Evolutionary conservation across 768 basidiomycete genomes (phyloP).

Genomic region (Lentinula raphanica): DNA sequence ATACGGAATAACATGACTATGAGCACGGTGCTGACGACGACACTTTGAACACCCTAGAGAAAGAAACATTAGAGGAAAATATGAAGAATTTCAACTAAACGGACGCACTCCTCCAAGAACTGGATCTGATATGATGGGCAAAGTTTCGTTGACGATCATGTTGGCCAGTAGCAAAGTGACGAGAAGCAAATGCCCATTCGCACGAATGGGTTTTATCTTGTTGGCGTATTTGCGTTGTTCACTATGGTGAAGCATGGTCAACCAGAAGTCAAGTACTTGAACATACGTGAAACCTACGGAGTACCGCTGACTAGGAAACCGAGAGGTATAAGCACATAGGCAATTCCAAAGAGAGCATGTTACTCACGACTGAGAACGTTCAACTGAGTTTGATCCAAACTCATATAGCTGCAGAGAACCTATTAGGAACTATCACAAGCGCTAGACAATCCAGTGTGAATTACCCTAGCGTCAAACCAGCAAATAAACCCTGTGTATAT

Average conservation of each 20-base stretch:
- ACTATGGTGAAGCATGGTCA: constrained; percentile 32
- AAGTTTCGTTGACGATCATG: constrained; percentile 82
- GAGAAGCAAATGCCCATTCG: constrained; percentile 77
- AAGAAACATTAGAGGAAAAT: not conserved
- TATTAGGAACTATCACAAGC: not conserved
- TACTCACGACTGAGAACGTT: constrained; percentile 59
- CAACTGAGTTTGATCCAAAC: constrained; percentile 88
- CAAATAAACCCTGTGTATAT: constrained; percentile 58
- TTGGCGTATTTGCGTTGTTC: constrained; percentile 76
- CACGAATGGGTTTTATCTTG: constrained; percentile 82
- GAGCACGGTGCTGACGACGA: constrained; percentile 76
- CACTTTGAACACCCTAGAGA: constrained; percentile 53
- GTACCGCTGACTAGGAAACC: constrained; percentile 7
- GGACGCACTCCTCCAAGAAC: constrained; percentile 58
- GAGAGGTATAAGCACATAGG: not conserved
- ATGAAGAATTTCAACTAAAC: not conserved
- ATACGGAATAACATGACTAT: constrained; percentile 77
- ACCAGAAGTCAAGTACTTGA: not conserved
- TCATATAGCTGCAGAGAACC: constrained; percentile 67
- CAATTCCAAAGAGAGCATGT: not conserved
- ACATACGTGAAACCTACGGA: constrained; percentile 1
- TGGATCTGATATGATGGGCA: constrained; percentile 78
- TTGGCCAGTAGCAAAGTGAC: constrained; percentile 82
- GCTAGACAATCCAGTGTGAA: not conserved
- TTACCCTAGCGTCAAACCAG: constrained; percentile 68